Base-by-base conservation (phyloP, 257 asterid species). In the Agastache rugosa region DNA sequence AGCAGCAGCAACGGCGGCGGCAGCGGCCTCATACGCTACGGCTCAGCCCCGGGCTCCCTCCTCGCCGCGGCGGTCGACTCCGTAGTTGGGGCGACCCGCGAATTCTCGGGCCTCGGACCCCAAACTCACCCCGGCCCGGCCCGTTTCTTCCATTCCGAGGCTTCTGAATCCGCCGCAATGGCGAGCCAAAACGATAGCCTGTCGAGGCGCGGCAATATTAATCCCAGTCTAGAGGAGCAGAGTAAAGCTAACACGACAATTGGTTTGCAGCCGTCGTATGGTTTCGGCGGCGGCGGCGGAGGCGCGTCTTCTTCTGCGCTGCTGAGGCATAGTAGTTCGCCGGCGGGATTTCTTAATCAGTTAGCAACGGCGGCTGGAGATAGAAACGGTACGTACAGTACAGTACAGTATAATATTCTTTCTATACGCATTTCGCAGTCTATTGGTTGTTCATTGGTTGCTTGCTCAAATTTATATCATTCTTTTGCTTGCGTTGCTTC, bases 281-380 rank as follows among this genome's bases (percentile, higher is more conserved):
- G 81, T 1, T 77, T 75, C 37, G 22, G 48, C 3, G 60, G 47
- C 61, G 74, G 56, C 9, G 77, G 81, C 0, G 58, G 29, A 14
- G 45, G 73, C n/a, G 72, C 74, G 42, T 53, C 75, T 19, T 66
- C 87, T 9, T 64, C 93, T 35, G 69, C 88, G 9, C 59, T 91
- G 86, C 77, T 85, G 47, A 85, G 98, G 45, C 97, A 91, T 7
- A 86, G 93, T 54, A 91, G 93, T 78, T 91, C 88, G 6, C 96
- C 98, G 0, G 92, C 96, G 47, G 93, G 93, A 16, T 88, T 93
- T 76, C 95, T 86, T 37, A 86, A 87, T 51, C 93, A 91, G 29
- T 84, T 93, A 16, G 92, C 90, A 10, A 68, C 87, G 44, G 85
- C 90, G 39, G 85, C 85, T 5, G 76, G 79, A 60, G 75, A 67